Percentiles rank a stretch among this genome's conserved stretches.
These are phyloP conservation scores for Melampsora abietis-canadensis DNA, from an alignment of 1,284 basidiomycete genomes.

Conservation along the genomic window DNA sequence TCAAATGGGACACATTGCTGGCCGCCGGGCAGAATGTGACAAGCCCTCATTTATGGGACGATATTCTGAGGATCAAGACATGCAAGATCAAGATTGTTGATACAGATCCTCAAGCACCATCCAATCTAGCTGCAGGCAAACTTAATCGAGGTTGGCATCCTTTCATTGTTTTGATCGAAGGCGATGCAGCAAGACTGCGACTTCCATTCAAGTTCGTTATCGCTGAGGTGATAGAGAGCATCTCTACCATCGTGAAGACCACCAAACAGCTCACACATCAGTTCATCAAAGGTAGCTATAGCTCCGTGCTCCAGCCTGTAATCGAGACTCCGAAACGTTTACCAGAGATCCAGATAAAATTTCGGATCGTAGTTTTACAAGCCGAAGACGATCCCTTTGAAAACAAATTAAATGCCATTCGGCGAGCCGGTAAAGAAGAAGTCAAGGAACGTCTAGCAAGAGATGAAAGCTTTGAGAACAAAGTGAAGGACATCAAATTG, in stretches of 20 bases:
- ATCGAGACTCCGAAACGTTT: conserved; percentile 51
- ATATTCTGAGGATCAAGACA: conserved; percentile 65
- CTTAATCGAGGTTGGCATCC: conserved; percentile 50
- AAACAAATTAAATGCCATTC: conserved; percentile 71
- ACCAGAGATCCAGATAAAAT: conserved; percentile 61
- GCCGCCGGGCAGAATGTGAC: conserved; percentile 57
- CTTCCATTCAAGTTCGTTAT: conserved; percentile 77
- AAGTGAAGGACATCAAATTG: conserved; percentile 63
- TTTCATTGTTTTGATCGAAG: conserved; percentile 57
- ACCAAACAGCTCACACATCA: conserved; percentile 56
- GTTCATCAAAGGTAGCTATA: conserved; percentile 52
- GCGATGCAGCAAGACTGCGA: conserved; percentile 67
- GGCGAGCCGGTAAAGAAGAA: conserved; percentile 72
- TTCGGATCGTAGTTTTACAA: conserved; percentile 67
- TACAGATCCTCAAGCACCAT: conserved; percentile 25
- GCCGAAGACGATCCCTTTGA: conserved; percentile 87
- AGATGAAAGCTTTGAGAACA: conserved; percentile 76
- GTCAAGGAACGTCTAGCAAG: conserved; percentile 70
- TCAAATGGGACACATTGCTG: conserved; percentile 54
- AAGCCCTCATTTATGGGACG: conserved; percentile 66
- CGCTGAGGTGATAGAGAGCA: conserved; percentile 54
- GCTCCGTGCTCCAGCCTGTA: conserved; percentile 50
- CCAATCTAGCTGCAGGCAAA: conserved; percentile 36
- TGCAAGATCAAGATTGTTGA: conserved; percentile 59
- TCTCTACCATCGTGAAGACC: conserved; percentile 55